Base-by-base conservation (phyloP, 371 early-diverging fungal genomes). In the Haplosporangium sp. region DNA sequence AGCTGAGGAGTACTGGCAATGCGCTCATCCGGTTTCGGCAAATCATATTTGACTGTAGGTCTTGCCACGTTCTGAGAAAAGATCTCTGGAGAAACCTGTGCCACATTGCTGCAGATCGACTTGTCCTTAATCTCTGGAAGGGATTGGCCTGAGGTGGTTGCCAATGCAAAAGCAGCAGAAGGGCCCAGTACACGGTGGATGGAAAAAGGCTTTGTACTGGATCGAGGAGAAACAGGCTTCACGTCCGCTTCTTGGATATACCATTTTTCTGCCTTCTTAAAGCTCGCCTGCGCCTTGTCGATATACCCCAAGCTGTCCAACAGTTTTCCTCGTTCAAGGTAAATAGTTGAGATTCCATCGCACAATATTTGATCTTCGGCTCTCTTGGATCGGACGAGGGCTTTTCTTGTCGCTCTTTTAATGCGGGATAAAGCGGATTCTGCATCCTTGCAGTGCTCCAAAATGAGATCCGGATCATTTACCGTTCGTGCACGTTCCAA, bases 201-300 rank as follows among this genome's bases (percentile, higher is more conserved):
- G n/a, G 29, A 37, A 14, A 21, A 36, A 54, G 37, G 54, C 37
- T 8, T 21, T 36, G 6, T 11, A 16, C 54, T 9, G 37, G n/a
- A 10, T 21, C 54, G 29, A 18, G 42, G n/a, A 6, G 56, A 18
- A 41, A 29, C 21, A 16, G 16, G 56, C 18, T 5, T 16, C 16
- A 29, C 56, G 18, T 41, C 8, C 7, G 29, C 6, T 9, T 29
- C 42, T 41, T 20, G 7, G 9, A 42, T 18, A n/a, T 46, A 6
- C 47, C n/a, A 46, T n/a, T 46, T 58, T 23, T 58, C 59, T 18
- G 59, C 43, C 59, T 46, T 43, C 47, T 46, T 46, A 23, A 23
- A 43, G 59, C 59, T 58, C 7, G 13, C 46, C 36, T 46, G 43
- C 38, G 59, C 59, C 59, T 12, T 46, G 5, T 58, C 47, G n/a